Base-by-base conservation (phyloP, 345 rosid genomes). In the Geranium rotundifolium region DNA sequence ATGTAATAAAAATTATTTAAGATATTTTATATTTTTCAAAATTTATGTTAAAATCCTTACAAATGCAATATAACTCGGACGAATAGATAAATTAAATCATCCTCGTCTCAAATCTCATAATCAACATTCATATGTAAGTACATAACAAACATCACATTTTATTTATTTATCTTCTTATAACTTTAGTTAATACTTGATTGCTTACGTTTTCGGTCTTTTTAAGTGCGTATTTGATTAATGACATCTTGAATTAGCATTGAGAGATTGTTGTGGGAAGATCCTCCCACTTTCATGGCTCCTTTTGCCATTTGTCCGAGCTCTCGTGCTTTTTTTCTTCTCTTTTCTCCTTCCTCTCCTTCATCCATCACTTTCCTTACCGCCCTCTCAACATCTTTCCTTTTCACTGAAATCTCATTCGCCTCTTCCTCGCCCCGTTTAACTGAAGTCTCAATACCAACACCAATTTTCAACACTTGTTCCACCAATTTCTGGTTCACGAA, bases 401-500 rank as follows among this genome's bases (percentile, higher is more conserved):
- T 70, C 18, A 77, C 68, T 46, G 39, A 12, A 17, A 70, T 69
- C 17, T 71, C 73, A 55, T 7, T 23, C 61, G 65, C 30, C 50
- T 68, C 71, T 67, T 70, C 75, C 57, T 73, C 66, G 5, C 73
- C 71, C 30, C 61, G 57, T 2, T 14, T 37, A 5, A 59, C 2
- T 18, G 64, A 57, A 0, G 61, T 75, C 12, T 75, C 77, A 27
- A 67, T 55, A 15, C 69, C 41, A 10, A 68, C 75, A 15, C 75
- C 77, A 27, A 57, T 60, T 34, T 56, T 31, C 27, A 77, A 14
- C 10, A 68, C 65, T 23, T 73, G 56, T n/a, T 73, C 73, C 2
- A 73, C 34, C 1, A 73, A 17, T 64, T 65, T 73, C 70, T 77
- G 73, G 17, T 73, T 71, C n/a, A 18, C 62, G 52, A 77, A 77